phyloP scores from a whole-genome alignment of 1,284 basidiomycete genomes.

The Fomitiporia mediterranea region DNA sequence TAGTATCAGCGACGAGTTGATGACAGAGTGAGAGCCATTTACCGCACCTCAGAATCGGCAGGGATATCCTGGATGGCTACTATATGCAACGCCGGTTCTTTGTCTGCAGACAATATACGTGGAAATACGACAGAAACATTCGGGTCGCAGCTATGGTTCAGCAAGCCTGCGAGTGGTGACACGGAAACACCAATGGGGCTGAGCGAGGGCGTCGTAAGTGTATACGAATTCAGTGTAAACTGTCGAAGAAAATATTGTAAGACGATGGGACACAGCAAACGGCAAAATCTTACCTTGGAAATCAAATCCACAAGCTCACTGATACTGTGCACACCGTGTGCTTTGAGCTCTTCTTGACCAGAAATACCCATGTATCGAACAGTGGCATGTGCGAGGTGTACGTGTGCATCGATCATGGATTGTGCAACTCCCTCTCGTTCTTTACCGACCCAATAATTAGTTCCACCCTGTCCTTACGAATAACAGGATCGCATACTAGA shows the following conservation, averaged over 20 bases:
- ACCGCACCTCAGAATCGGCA: slow-evolving; percentile 63
- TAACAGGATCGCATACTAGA: slow-evolving; percentile 51
- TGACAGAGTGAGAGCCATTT: neutral
- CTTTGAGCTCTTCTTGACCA: slow-evolving; percentile 51
- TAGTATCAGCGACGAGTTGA: slow-evolving; percentile 5
- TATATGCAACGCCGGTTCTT: slow-evolving; percentile 66
- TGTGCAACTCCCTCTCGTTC: slow-evolving; percentile 48
- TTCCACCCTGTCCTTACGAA: neutral
- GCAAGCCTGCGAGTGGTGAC: slow-evolving; percentile 73
- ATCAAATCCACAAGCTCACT: slow-evolving; percentile 65
- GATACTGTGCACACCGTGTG: slow-evolving; percentile 51
- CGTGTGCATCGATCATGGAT: slow-evolving; percentile 49
- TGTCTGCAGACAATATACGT: slow-evolving; percentile 33
- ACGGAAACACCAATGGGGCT: slow-evolving; percentile 78
- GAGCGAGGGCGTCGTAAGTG: slow-evolving; percentile 71
- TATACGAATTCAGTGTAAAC: slow-evolving; percentile 88
- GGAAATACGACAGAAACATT: slow-evolving; percentile 92
- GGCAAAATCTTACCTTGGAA: slow-evolving; percentile 48
- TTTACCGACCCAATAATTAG: slow-evolving; percentile 26
- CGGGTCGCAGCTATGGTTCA: slow-evolving; percentile 90
- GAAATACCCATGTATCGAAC: slow-evolving; percentile 60
- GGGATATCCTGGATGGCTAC: slow-evolving; percentile 63
- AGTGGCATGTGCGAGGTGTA: slow-evolving; percentile 65
- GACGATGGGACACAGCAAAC: neutral
- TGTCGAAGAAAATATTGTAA: slow-evolving; percentile 30